Base-by-base conservation (phyloP, 202 grass and related monocot species). In the Panicum virgatum region DNA sequence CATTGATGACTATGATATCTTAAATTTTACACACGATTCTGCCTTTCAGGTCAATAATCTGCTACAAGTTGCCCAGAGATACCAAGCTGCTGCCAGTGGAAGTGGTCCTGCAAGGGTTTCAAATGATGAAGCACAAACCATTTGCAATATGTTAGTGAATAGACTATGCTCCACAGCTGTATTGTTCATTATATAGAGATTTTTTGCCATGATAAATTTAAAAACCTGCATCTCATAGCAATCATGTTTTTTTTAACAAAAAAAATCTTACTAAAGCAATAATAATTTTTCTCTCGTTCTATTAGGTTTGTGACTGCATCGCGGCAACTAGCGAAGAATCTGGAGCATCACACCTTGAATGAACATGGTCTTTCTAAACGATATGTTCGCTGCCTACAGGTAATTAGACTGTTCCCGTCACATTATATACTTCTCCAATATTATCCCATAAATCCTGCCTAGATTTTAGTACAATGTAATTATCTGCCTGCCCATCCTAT, bases 351-450 rank as follows among this genome's bases (percentile, higher is more conserved):
- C 78, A 85, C 84, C 58, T 83, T 99, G 53, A 99, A 99, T 83
- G 96, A 99, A 72, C 88, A 95, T 44, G 96, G 96, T 14, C 89
- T 99, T 84, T 99, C 93, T 43, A 99, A 99, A 87, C 82, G 96
- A 96, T 99, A 96, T 82, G 89, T 99, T 69, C 89, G 96, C 47
- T 94, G 96, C 63, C 87, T 99, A 79, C 92, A 98, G 92, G 92
- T 98, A 86, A 72, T 66, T 61, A 27, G 22, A 60, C 9, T 72
- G 1, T 60, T 37, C 2, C 18, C 3, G 0, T 43, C 18, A 57
- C 52, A 77, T 15, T 61, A n/a, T n/a, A n/a, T n/a, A n/a, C n/a
- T n/a, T n/a, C n/a, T n/a, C n/a, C n/a, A n/a, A n/a, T n/a, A n/a
- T n/a, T n/a, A n/a, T n/a, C n/a, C n/a, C n/a, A n/a, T n/a, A n/a